phyloP scores from a whole-genome alignment of 345 rosid genomes.

The Salix udensis region DNA sequence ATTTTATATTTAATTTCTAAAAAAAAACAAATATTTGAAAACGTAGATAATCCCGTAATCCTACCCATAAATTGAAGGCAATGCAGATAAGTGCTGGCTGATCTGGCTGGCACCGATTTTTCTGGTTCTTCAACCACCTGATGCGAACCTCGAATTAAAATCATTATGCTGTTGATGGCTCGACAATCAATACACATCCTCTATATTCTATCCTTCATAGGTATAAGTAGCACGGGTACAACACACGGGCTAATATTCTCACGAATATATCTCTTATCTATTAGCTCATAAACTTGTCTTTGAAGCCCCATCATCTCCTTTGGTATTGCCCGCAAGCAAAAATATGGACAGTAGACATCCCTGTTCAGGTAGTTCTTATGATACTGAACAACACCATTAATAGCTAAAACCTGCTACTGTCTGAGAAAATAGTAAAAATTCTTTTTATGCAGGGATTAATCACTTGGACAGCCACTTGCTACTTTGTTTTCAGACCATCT shows the following conservation, averaged over 20 bases:
- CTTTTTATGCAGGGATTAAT: constrained; percentile 56
- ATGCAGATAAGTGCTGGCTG: background rate
- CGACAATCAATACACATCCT: no score
- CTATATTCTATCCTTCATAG: no score
- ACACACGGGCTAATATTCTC: no score
- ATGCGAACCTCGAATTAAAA: no score
- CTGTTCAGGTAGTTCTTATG: constrained; percentile 54
- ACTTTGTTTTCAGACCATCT: constrained; percentile 68
- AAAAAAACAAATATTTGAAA: no score
- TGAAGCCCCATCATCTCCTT: constrained; percentile 1
- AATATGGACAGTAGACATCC: constrained; percentile 54
- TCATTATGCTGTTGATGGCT: no score
- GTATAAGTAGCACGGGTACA: no score
- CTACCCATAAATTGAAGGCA: background rate
- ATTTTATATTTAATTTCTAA: no score
- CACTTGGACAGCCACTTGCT: constrained; percentile 71
- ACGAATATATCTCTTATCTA: no score
- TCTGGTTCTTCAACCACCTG: constrained; percentile 48
- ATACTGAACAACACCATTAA: background rate
- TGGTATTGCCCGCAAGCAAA: constrained; percentile 74
- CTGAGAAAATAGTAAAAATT: background rate
- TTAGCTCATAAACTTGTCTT: no score
- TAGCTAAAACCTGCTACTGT: background rate
- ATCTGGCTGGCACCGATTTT: background rate
- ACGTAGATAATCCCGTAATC: no score